A percentile compares a stretch with the other conserved stretches of the same genome.
phyloP scores from a whole-genome alignment of 116 monocot species.

The Iris pallida region DNA sequence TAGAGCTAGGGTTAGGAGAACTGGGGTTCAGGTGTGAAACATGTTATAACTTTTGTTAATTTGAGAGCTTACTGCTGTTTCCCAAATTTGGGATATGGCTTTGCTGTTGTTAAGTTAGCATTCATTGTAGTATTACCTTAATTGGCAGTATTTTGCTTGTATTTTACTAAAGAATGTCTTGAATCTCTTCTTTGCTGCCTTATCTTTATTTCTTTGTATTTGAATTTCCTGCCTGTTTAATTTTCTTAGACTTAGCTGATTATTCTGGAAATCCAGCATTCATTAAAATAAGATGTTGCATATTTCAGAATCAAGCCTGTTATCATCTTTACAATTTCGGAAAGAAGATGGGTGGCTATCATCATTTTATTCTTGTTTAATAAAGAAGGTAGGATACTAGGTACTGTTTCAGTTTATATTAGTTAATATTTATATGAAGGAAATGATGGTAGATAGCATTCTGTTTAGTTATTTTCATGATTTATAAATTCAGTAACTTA shows the following conservation, averaged over 20 bases:
- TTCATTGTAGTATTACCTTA: too few species aligned
- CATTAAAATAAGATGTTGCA: background rate
- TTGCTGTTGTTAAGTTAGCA: too few species aligned
- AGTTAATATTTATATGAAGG: background rate
- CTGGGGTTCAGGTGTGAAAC: too few species aligned
- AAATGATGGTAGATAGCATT: background rate
- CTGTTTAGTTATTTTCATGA: background rate
- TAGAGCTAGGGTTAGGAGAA: too few species aligned
- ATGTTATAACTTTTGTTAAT: too few species aligned
- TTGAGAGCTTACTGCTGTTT: too few species aligned
- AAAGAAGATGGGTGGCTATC: conserved; percentile 84
- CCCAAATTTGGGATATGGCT: too few species aligned
- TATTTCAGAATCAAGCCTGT: conserved; percentile 66
- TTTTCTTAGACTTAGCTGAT: background rate
- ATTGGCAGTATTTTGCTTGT: background rate
- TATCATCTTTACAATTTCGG: conserved; percentile 79
- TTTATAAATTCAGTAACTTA: background rate
- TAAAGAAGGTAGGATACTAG: conserved; percentile 71
- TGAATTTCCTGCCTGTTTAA: background rate
- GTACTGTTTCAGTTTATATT: background rate
- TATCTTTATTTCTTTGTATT: background rate
- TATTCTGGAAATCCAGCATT: background rate
- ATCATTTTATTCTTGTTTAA: conserved; percentile 86
- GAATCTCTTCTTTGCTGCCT: background rate
- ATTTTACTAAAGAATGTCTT: background rate